Conservation (phyloP, 2,329 filamentous ascomycete genomes). For the Clonostachys rhizophaga region DNA sequence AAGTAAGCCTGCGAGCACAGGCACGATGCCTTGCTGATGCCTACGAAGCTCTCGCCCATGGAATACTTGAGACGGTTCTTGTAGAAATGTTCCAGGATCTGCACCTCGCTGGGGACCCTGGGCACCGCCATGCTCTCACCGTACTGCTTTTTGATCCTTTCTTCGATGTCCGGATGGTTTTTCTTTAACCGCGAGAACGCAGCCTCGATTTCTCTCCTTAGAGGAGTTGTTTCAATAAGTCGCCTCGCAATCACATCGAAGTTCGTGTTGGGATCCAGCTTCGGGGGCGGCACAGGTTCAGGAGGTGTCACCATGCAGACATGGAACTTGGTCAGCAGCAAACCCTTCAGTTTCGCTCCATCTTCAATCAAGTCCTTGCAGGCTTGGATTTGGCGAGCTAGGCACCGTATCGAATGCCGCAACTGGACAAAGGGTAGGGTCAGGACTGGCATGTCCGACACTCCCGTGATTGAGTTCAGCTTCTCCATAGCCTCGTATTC, state of each 20-base stretch:
- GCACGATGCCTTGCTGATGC: conserved; percentile 46
- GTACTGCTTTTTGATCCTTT: not conserved
- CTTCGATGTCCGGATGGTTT: too few relatives aligned
- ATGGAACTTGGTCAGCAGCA: too few relatives aligned
- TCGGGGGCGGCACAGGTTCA: not conserved
- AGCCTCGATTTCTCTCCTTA: conserved; percentile 7
- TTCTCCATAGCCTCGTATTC: too few relatives aligned
- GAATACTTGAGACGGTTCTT: conserved; percentile 21
- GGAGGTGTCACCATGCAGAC: too few relatives aligned
- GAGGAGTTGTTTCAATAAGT: not conserved
- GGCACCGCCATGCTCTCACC: conserved; percentile 19
- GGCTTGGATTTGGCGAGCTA: too few relatives aligned
- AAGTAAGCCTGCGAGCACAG: conserved; percentile 43
- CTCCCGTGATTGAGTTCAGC: too few relatives aligned
- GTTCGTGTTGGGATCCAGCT: not conserved
- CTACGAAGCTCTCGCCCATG: conserved; percentile 36
- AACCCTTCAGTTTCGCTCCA: too few relatives aligned
- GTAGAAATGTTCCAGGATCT: conserved; percentile 40
- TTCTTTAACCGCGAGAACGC: not conserved
- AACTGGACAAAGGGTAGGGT: too few relatives aligned
- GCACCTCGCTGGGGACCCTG: conserved; percentile 37
- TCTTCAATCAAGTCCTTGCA: too few relatives aligned
- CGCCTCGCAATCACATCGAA: not conserved
- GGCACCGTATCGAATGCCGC: too few relatives aligned
- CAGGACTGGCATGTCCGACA: too few relatives aligned